phyloP scores from a whole-genome alignment of 805 yeast species.

The Millerozyma miso region DNA sequence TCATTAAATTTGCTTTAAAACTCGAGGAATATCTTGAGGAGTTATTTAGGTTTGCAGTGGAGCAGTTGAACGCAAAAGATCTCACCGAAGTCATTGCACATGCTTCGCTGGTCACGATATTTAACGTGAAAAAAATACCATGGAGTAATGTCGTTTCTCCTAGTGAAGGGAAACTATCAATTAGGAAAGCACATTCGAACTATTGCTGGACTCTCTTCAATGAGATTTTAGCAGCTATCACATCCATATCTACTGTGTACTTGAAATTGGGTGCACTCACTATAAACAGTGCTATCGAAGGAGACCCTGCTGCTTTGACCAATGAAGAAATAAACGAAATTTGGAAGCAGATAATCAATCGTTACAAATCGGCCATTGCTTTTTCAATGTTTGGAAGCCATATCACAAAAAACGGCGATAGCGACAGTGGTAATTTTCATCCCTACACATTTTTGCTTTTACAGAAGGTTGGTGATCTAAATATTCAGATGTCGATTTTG shows the following conservation, averaged over 20 bases:
- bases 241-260: conserved; percentile 26
- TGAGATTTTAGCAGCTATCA: conserved; percentile 25
- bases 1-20: conserved; percentile 26
- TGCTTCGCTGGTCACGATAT: conserved; percentile 4
- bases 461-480: conserved; percentile 23
- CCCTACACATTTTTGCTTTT: conserved; percentile 13
- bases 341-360: conserved; percentile 34
- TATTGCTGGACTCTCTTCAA: conserved; percentile 25
- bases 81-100: conserved; percentile 2
- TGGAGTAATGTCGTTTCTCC: conserved; percentile 10
- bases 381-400: conserved; percentile 20
- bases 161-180: background rate
- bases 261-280: conserved; percentile 32
- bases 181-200: background rate
- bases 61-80: background rate
- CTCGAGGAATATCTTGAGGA: conserved; percentile 33
- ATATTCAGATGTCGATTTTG: conserved; percentile 37
- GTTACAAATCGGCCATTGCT: conserved; percentile 30
- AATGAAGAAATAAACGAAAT: conserved; percentile 19
- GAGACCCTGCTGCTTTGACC: conserved; percentile 8
- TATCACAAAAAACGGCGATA: conserved; percentile 1
- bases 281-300: conserved; percentile 32
- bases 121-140: conserved; percentile 9
- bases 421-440: conserved; percentile 4
- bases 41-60: conserved; percentile 13